These are phyloP conservation scores for Umbelopsis isabellina DNA, from an alignment of 192 early-diverging fungal species.

Conservation along the genomic window DNA sequence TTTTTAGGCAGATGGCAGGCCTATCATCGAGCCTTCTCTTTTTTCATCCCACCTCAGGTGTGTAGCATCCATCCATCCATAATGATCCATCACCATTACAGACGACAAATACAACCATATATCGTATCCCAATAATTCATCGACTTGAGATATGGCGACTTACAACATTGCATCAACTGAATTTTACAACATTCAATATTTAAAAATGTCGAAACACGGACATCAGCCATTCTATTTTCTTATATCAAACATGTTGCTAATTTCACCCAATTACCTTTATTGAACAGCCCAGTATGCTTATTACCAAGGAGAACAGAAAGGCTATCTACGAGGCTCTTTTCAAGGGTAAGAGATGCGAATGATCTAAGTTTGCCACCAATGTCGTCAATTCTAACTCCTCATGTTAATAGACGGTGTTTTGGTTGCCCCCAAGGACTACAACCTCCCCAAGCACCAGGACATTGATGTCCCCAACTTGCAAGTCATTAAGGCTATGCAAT, in stretches of 20 bases:
- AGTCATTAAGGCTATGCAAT: conserved; percentile 99
- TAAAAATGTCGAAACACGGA: neutral
- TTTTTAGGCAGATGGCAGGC: neutral
- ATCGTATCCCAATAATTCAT: neutral
- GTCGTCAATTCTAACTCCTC: neutral
- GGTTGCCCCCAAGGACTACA: conserved; percentile 99
- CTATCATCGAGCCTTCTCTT: conserved; percentile 12
- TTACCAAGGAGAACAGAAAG: conserved; percentile 90
- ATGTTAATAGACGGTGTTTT: conserved; percentile 85
- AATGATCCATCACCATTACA: conserved; percentile 3
- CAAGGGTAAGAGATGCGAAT: conserved; percentile 62
- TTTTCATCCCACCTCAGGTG: conserved; percentile 24
- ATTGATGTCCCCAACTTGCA: conserved; percentile 97
- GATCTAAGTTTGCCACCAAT: neutral
- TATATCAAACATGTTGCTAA: conserved; percentile 7
- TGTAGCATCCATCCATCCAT: conserved; percentile 24
- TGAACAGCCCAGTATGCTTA: conserved; percentile 22
- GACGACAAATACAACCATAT: conserved; percentile 1
- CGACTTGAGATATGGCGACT: neutral
- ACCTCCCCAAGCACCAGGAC: conserved; percentile 92
- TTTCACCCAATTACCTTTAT: conserved; percentile 4
- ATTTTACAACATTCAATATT: conserved; percentile 15
- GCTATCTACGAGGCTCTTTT: conserved; percentile 93
- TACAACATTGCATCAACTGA: neutral
- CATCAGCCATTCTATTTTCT: neutral